Percentiles rank a stretch among this genome's conserved stretches.
phyloP scores from a whole-genome alignment of 2,329 filamentous ascomycete species.

The Chalara sp. region DNA sequence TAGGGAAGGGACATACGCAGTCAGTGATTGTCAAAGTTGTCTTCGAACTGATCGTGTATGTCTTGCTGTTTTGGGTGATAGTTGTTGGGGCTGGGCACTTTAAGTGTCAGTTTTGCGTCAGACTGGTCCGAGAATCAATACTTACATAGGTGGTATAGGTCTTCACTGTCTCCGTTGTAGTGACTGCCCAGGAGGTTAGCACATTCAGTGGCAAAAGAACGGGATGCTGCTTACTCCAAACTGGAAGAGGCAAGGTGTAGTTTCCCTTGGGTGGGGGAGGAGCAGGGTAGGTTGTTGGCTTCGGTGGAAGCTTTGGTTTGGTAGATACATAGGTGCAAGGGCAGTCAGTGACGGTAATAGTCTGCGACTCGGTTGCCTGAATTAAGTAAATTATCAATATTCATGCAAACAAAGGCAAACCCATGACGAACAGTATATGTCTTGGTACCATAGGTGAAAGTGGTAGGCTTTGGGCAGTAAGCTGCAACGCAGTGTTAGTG shows the following conservation, averaged over 20 bases:
- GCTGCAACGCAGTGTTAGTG: conserved; percentile 29
- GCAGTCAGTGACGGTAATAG: conserved; percentile 37
- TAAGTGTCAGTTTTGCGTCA: no score
- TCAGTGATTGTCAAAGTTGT: no score
- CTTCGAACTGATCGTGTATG: no score
- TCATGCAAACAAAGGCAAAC: conserved; percentile 35
- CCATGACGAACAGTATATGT: conserved; percentile 51
- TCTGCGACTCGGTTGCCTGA: conserved; percentile 19
- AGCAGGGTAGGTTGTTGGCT: neutral
- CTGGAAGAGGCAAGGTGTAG: neutral
- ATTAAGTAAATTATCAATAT: neutral
- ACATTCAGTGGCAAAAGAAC: neutral
- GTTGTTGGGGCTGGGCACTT: no score
- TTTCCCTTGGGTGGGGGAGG: neutral
- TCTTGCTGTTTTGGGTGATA: no score
- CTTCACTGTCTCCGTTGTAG: neutral
- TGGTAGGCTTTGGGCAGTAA: conserved; percentile 40
- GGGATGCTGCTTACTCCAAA: neutral
- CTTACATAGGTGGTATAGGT: no score
- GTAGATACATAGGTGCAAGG: conserved; percentile 28
- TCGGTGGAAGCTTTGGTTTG: neutral
- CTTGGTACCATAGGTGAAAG: conserved; percentile 29
- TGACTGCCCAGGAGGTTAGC: neutral
- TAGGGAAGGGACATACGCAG: no score
- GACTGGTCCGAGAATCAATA: no score